A percentile compares a stretch with the other conserved stretches of the same genome.
Conservation (phyloP, 2,329 filamentous ascomycete species). For the Fusarium oxysporum region DNA sequence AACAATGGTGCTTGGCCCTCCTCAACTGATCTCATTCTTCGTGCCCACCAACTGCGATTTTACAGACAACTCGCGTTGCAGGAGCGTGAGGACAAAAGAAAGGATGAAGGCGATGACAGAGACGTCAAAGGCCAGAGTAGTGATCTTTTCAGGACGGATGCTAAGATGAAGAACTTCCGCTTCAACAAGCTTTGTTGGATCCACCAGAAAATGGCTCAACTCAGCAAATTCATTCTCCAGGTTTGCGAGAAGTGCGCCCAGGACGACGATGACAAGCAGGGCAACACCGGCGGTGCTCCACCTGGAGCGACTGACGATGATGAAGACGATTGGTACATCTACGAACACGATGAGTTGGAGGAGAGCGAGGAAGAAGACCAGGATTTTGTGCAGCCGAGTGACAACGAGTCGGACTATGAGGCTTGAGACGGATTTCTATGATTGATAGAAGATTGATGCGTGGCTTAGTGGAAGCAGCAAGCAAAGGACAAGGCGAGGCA, state of each 20-base stretch:
- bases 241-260: slow-evolving; percentile 26
- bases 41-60: slow-evolving; percentile 30
- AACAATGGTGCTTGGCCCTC: background rate
- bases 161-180: slow-evolving; percentile 9
- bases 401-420: slow-evolving; percentile 26
- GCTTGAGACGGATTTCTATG: background rate
- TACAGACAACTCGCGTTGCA: slow-evolving; percentile 9
- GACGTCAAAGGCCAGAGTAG: background rate
- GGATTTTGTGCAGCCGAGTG: slow-evolving; percentile 1
- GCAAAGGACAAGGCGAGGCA: background rate
- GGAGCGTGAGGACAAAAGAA: background rate
- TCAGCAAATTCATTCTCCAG: slow-evolving; percentile 13
- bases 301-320: background rate
- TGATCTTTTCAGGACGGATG: slow-evolving; percentile 2
- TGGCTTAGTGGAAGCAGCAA: background rate
- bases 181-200: background rate
- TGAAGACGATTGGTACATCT: background rate
- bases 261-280: background rate
- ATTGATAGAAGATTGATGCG: background rate
- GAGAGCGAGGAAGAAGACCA: background rate
- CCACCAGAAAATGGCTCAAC: background rate
- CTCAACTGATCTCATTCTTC: slow-evolving; percentile 15
- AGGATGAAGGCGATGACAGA: background rate
- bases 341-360: background rate
- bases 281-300: background rate